Evolutionary conservation across 495 filamentous ascomycete species (phyloP).

Genomic region (Penicillium samsonianum): DNA sequence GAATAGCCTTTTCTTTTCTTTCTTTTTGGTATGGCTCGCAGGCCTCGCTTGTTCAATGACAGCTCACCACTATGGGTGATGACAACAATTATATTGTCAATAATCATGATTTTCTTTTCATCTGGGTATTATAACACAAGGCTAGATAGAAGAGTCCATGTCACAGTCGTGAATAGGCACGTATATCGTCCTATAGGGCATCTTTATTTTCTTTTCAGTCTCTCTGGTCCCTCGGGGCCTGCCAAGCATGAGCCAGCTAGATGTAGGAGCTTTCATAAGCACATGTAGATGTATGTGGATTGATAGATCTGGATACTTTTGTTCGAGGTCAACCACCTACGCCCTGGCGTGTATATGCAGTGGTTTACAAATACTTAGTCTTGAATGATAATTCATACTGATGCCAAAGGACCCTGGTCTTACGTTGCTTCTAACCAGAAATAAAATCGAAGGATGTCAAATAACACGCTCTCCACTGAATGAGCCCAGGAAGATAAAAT

Average conservation of each 20-base stretch:
- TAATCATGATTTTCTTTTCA: conserved; percentile 10
- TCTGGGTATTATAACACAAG: not conserved
- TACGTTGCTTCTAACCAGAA: conserved; percentile 22
- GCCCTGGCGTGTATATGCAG: not conserved
- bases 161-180: too few species aligned
- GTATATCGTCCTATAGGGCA: too few species aligned
- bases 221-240: too few species aligned
- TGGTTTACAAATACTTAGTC: not conserved
- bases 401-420: conserved; percentile 8
- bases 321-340: too few species aligned
- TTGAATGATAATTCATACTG: conserved; percentile 6
- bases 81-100: conserved; percentile 17
- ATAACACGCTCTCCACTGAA: conserved; percentile 19
- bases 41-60: not conserved
- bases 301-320: too few species aligned
- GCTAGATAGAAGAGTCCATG: not conserved
- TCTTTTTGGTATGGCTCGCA: not conserved
- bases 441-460: conserved; percentile 6
- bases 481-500: conserved; percentile 21
- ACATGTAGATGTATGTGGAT: too few species aligned
- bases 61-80: not conserved
- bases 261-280: too few species aligned
- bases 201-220: too few species aligned
- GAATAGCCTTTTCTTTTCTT: conserved; percentile 19
- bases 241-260: too few species aligned